phyloP scores from a whole-genome alignment of 768 basidiomycete species.

The Pulveroboletus sp. region DNA sequence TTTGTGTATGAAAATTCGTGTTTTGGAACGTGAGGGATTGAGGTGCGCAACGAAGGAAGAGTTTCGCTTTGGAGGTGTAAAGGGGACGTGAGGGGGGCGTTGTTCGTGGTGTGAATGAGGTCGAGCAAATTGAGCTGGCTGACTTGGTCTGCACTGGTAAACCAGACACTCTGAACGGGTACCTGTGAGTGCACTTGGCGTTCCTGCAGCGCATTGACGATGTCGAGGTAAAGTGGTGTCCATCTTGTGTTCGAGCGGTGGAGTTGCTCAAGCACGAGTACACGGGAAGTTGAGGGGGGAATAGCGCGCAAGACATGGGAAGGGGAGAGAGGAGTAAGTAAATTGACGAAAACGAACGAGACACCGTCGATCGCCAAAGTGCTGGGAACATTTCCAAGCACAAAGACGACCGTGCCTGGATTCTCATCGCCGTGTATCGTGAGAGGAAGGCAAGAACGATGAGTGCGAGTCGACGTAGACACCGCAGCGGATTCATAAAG shows the following conservation, averaged over 20 bases:
- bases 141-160: constrained; percentile 46
- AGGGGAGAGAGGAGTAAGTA: constrained; percentile 65
- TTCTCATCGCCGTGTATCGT: constrained; percentile 44
- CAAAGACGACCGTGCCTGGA: constrained; percentile 65
- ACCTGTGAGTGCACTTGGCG: constrained; percentile 46
- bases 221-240: constrained; percentile 82
- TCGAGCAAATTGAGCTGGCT: constrained; percentile 42
- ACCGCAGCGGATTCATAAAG: constrained; percentile 66
- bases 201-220: constrained; percentile 67
- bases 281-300: constrained; percentile 55
- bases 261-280: constrained; percentile 82
- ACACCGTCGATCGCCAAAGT: constrained; percentile 50
- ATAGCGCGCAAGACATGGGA: constrained; percentile 54
- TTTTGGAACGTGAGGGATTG: constrained; percentile 69
- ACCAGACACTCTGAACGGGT: constrained; percentile 54
- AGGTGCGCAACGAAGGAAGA: constrained; percentile 19
- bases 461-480: constrained; percentile 57
- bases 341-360: constrained; percentile 56
- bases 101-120: constrained; percentile 43
- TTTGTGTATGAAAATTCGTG: constrained; percentile 91
- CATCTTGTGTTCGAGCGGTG: constrained; percentile 72
- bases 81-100: constrained; percentile 36
- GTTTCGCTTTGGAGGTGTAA: constrained; percentile 45
- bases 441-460: constrained; percentile 57
- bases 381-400: constrained; percentile 52